Percentiles rank a stretch among this genome's conserved stretches.
phyloP scores from a whole-genome alignment of 1,284 basidiomycete genomes.

The Ustilago esculenta region DNA sequence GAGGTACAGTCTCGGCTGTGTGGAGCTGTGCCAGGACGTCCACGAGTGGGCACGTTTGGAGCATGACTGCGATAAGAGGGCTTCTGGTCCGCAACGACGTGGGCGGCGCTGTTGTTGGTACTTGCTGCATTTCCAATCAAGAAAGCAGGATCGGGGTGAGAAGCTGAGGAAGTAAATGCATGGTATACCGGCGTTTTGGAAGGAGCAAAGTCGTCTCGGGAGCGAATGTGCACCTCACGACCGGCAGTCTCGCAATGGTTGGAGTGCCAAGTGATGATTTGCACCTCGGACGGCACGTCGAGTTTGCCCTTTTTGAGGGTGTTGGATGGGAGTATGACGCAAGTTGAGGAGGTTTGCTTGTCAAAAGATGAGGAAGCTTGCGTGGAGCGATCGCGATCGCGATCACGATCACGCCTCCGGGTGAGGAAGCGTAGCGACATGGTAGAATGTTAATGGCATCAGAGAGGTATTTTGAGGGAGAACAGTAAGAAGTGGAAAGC shows the following conservation, averaged over 20 bases:
- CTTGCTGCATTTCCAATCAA: background rate
- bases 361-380: background rate
- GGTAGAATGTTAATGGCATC: conserved; percentile 1
- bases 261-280: conserved; percentile 31
- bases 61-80: no score
- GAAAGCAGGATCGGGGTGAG: background rate
- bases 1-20: background rate
- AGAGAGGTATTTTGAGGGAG: background rate
- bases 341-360: background rate
- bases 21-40: conserved; percentile 1
- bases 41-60: background rate
- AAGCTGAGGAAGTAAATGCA: conserved; percentile 4
- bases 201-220: background rate
- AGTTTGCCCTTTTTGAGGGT: conserved; percentile 1
- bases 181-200: conserved; percentile 7
- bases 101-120: background rate
- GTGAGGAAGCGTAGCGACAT: conserved; percentile 39
- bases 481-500: no score
- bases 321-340: background rate
- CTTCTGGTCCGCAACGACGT: background rate
- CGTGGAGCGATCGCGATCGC: background rate
- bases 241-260: background rate
- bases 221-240: conserved; percentile 12
- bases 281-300: conserved; percentile 13
- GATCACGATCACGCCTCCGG: conserved; percentile 24